A percentile compares a stretch with the other conserved stretches of the same genome.
These are phyloP conservation scores for Fusarium ramigenum DNA, from an alignment of 2,329 filamentous ascomycete genomes.

Conservation along the genomic window DNA sequence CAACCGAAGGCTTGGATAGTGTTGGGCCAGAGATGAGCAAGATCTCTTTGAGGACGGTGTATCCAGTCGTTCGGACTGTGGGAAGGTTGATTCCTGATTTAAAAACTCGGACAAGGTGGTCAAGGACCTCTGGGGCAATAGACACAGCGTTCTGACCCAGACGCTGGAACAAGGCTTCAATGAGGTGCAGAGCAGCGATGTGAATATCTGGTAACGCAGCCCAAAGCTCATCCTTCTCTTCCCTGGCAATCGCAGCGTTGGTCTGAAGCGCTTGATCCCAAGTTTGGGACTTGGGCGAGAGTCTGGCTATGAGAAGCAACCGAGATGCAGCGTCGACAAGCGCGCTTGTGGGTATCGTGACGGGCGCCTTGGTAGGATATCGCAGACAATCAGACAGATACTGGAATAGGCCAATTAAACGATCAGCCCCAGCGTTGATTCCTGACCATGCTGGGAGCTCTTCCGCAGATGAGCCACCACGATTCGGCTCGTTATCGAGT, in stretches of 20 bases:
- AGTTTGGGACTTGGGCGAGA: slow-evolving; percentile 56
- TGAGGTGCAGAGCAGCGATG: slow-evolving; percentile 71
- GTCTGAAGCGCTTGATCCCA: slow-evolving; percentile 65
- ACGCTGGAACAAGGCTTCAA: slow-evolving; percentile 65
- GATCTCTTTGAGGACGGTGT: slow-evolving; percentile 66
- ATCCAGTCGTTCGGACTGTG: slow-evolving; percentile 68
- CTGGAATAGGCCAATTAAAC: slow-evolving; percentile 72
- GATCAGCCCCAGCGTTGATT: slow-evolving; percentile 76
- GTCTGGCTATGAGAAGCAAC: slow-evolving; percentile 72
- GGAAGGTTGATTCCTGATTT: slow-evolving; percentile 62
- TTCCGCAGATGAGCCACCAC: slow-evolving; percentile 56
- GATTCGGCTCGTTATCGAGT: slow-evolving; percentile 57
- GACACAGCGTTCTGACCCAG: slow-evolving; percentile 67
- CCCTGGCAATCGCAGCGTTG: slow-evolving; percentile 77
- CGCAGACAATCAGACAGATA: slow-evolving; percentile 71
- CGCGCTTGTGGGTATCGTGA: slow-evolving; percentile 73
- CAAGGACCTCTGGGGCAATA: slow-evolving; percentile 70
- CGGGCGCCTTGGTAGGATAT: slow-evolving; percentile 69
- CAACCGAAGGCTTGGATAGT: slow-evolving; percentile 71
- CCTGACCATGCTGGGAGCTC: slow-evolving; percentile 77
- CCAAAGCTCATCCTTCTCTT: slow-evolving; percentile 86
- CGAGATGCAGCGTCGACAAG: slow-evolving; percentile 76
- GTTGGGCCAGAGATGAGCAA: slow-evolving; percentile 71
- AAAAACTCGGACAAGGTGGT: slow-evolving; percentile 78
- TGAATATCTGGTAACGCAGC: slow-evolving; percentile 78